Base-by-base conservation (phyloP, 176 grass and related monocot genomes). In the Raddia distichophylla region DNA sequence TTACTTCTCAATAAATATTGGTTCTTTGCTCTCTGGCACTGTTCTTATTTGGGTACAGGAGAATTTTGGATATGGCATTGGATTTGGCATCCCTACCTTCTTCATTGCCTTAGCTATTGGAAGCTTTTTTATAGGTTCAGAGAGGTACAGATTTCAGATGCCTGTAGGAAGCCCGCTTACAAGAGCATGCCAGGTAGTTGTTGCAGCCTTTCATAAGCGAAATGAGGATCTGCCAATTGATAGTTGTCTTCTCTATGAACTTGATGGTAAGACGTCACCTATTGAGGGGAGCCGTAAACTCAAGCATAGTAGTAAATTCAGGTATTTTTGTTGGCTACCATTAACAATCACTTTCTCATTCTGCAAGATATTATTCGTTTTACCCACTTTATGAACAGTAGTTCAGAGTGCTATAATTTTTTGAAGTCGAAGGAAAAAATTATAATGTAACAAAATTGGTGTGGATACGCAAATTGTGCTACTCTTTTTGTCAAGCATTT, bases 21-120 rank as follows among this genome's bases (percentile, higher is more conserved):
- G 83, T 17, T 72, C 77, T 87, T 74, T 94, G 59, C 83, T 98
- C 13, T 88, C 95, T 14, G 88, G 90, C 82, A 94, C 87, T 55
- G 60, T 94, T 86, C 74, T 98, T 62, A 89, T 98, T 55, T 92
- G 86, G 86, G 76, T 98, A 49, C 92, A 97, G 89, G 88, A 92
- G 67, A 97, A 89, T 42, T 94, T 17, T 78, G 94, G 94, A 82
- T 97, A 93, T 82, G 80, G 81, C 9, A 83, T 94, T 72, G 92
- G 90, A 44, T 98, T 98, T 83, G 78, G 83, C 27, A 89, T 98
- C 50, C 90, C 90, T 78, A 93, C 92, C 33, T 58, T 98, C 20
- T 87, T 93, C 82, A 90, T 87, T 89, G 92, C 72, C 60, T 55
- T 98, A 66, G 92, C 88, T 72, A 91, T 91, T 2, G 73, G 84